Conservation (phyloP, 306 rosid species). For the Quillaja saponaria region DNA sequence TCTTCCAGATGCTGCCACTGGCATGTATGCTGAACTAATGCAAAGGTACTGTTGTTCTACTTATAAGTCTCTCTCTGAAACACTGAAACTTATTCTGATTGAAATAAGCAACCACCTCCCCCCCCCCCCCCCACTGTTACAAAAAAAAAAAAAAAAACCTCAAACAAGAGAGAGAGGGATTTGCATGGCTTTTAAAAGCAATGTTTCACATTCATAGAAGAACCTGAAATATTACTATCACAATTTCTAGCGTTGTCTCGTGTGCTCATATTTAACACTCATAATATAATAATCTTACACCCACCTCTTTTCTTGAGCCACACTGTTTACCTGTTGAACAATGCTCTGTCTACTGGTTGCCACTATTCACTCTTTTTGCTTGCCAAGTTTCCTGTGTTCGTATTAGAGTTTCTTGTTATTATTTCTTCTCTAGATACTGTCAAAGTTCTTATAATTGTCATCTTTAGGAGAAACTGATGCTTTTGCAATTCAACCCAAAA, state of each 20-base stretch:
- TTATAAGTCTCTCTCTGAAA: conserved; percentile 19
- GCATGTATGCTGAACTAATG: conserved; percentile 75
- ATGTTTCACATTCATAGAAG: no score
- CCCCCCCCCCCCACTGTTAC: neutral
- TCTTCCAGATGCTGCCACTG: conserved; percentile 86
- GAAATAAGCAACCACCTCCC: neutral
- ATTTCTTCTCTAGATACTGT: neutral
- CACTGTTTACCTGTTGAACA: no score
- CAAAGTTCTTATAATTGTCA: neutral
- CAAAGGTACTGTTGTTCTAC: conserved; percentile 57
- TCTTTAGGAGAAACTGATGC: conserved; percentile 2
- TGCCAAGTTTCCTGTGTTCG: neutral
- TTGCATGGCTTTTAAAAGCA: conserved; percentile 9
- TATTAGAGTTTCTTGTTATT: no score
- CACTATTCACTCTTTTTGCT: conserved; percentile 1
- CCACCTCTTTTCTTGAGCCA: no score
- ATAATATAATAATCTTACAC: no score
- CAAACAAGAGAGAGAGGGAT: no score
- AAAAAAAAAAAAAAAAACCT: neutral
- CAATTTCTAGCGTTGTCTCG: no score
- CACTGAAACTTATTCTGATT: conserved; percentile 16
- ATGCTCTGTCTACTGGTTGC: no score
- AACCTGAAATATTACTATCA: no score
- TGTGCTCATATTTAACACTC: no score
- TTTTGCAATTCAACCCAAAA: conserved; percentile 13